A percentile compares a stretch with the other conserved stretches of the same genome.
These are phyloP conservation scores for Erodium moschatum DNA, from an alignment of 441 rosid species.

Conservation along the genomic window DNA sequence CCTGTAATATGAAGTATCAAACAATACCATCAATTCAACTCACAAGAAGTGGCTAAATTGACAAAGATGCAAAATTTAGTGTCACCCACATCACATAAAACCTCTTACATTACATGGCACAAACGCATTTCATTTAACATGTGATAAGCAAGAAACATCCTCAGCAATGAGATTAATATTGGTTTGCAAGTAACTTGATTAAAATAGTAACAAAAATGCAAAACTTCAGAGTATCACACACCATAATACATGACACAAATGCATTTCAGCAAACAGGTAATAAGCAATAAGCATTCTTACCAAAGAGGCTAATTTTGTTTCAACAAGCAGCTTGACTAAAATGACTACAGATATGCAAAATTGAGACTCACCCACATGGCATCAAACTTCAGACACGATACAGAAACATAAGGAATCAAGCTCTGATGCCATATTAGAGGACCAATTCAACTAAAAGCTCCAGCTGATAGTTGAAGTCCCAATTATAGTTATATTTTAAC, in stretches of 20 bases:
- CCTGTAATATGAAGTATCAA: conserved; percentile 32
- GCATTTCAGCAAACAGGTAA: no score
- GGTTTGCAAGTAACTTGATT: no score
- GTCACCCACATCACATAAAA: conserved; percentile 7
- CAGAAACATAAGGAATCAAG: no score
- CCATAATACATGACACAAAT: no score
- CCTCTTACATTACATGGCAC: conserved; percentile 4
- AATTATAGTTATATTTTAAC: no score
- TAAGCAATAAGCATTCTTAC: no score
- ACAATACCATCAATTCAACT: conserved; percentile 9
- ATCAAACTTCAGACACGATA: no score
- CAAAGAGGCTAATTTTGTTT: neutral
- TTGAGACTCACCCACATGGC: neutral
- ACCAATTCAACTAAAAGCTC: no score
- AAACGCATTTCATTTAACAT: conserved; percentile 16
- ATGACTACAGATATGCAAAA: neutral
- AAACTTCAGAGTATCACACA: no score
- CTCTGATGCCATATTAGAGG: no score
- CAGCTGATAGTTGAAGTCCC: no score
- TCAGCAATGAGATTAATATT: neutral
- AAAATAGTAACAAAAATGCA: no score
- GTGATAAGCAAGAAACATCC: neutral
- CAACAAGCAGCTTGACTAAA: neutral
- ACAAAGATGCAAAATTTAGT: conserved; percentile 1
- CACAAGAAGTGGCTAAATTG: neutral